Evolutionary conservation across 345 rosid species (phyloP), one percentile per base, ranked within the genome.

Genomic region (Rubroshorea leprosula): DNA sequence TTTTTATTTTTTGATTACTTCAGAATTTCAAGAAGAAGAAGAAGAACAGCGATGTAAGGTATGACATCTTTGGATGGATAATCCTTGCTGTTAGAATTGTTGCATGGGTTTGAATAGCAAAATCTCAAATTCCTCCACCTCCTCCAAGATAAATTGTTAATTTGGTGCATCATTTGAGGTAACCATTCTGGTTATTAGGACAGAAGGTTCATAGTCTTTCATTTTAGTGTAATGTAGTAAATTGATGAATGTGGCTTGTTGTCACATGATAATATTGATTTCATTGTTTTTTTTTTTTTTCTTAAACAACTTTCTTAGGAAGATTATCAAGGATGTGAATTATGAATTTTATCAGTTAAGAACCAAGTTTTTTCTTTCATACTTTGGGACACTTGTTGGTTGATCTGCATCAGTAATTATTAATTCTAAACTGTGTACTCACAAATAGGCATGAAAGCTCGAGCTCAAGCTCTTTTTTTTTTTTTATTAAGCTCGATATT

Each of bases 1-100:
- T 57, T 20, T 41, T 62, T 26, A 62, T 14, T 53, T 51, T 17
- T 41, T 41, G 62, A 35, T 25, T 17, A 20, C 66, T 44, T 49
- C 72, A 74, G 82, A 49, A 53, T 45, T 25, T 62, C 50, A 71
- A 66, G 57, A 75, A 77, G 68, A 76, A 80, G 76, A 78, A 35
- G 41, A 35, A 73, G 66, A 74, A 56, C 53, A 75, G 62, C 63
- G 85, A 83, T 67, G 55, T 83, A 51, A 81, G 65, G 65, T 86
- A 86, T 38, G 85, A 83, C 71, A 66, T 82, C 67, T 69, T 74
- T 43, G 90, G 95, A 63, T 86, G 95, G 90, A 60, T 80, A 41
- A 81, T 83, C 72, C 78, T 86, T 50, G 86, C 80, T 15, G 87
- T 70, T 27, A 83, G 87, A 25, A 57, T 86, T 60, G 72, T 80